Conservation (phyloP, 257 asterid genomes). For the Jacaranda mimosifolia region DNA sequence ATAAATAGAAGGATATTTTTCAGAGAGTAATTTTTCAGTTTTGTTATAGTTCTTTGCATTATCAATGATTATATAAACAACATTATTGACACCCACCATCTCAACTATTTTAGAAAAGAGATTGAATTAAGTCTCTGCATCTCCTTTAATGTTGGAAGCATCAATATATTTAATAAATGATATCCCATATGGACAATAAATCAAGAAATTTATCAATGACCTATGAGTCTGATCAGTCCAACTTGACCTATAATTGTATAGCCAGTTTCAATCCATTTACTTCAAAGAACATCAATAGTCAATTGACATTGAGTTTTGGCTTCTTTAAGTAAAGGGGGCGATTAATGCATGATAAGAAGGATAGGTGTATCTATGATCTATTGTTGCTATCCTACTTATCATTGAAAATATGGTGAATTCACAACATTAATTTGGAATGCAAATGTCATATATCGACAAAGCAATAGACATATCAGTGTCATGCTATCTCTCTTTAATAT, state of each 20-base stretch:
- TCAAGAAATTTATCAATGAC: conserved; percentile 16
- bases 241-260: background rate
- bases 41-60: too few relatives aligned
- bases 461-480: too few relatives aligned
- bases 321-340: background rate
- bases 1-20: too few relatives aligned
- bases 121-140: background rate
- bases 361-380: background rate
- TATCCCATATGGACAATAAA: background rate
- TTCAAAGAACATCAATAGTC: background rate
- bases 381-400: background rate
- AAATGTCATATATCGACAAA: too few relatives aligned
- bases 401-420: too few relatives aligned
- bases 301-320: background rate
- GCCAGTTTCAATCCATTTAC: background rate
- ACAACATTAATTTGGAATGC: too few relatives aligned
- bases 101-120: background rate
- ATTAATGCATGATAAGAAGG: conserved; percentile 8
- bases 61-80: too few relatives aligned
- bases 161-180: conserved; percentile 16
- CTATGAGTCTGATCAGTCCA: background rate
- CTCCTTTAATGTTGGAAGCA: background rate
- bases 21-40: too few relatives aligned
- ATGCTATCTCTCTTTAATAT: background rate
- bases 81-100: too few relatives aligned